Evolutionary conservation across 192 early-diverging fungal species (phyloP), one percentile per base, ranked within the genome.

Genomic region (Blastocladiella britannica): DNA sequence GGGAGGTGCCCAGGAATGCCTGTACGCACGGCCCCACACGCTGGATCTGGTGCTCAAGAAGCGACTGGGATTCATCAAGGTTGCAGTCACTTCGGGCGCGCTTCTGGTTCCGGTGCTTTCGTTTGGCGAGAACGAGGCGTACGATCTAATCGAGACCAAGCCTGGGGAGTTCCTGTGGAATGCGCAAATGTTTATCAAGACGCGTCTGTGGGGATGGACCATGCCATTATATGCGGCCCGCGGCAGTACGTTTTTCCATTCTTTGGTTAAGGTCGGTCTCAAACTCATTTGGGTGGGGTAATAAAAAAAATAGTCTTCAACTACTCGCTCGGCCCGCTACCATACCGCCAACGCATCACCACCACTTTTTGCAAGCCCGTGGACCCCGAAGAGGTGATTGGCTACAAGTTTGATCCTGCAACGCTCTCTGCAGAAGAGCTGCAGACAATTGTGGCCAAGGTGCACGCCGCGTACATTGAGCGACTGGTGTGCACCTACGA

Each of bases 111-210:
- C 37, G 29, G 43, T 47, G n/a, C 30, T 59, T 24, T 55, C 82
- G 26, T 98, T 98, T 72, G 93, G 91, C 57, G 91, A 98, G 67
- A 93, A 89, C 67, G 83, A 93, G 26, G 66, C 91, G 27, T 97
- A 85, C 66, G 75, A 85, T 26, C 85, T 90, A 20, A 70, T 86
- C 24, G 68, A 71, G 54, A 87, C 89, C 51, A 65, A 65, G 0
- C 65, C n/a, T n/a, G n/a, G n/a, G n/a, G n/a, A n/a, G n/a, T n/a
- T n/a, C n/a, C n/a, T n/a, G n/a, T n/a, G n/a, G n/a, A n/a, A n/a
- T n/a, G n/a, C n/a, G n/a, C n/a, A n/a, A n/a, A 78, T 29, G 63
- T 74, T 27, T 61, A 66, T 58, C 73, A 74, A 15, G 26, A 78
- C 24, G 31, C 75, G 43, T 74, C 76, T 23, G 66, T 68, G 29